Evolutionary conservation across 345 rosid genomes (phyloP).

Genomic region (Eucalyptus curtisii): DNA sequence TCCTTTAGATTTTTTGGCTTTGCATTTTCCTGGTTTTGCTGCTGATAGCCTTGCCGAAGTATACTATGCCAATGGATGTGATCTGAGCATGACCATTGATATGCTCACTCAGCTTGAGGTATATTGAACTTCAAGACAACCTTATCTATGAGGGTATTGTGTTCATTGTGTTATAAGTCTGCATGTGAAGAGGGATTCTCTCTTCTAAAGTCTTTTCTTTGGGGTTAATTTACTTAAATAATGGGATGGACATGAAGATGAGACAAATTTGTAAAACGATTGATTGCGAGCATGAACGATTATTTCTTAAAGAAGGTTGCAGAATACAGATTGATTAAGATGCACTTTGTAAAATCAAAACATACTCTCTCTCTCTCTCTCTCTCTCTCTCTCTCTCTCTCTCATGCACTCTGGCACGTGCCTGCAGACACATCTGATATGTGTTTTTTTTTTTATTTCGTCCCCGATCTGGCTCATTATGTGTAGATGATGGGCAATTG

Average conservation of each 20-base stretch:
- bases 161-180: background rate
- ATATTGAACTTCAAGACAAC: background rate
- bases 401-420: background rate
- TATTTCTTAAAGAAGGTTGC: background rate
- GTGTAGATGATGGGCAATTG: background rate
- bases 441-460: background rate
- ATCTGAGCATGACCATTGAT: slow-evolving; percentile 81
- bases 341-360: background rate
- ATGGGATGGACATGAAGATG: background rate
- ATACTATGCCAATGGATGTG: slow-evolving; percentile 81
- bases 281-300: background rate
- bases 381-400: background rate
- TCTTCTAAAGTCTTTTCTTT: background rate
- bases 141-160: background rate
- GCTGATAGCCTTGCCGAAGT: slow-evolving; percentile 96
- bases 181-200: background rate
- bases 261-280: background rate
- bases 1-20: slow-evolving; percentile 74
- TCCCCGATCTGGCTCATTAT: background rate
- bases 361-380: background rate
- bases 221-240: background rate
- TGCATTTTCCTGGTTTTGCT: slow-evolving; percentile 92
- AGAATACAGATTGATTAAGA: background rate
- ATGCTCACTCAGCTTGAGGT: slow-evolving; percentile 99
- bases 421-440: background rate